Evolutionary conservation across 2,329 filamentous ascomycete species (phyloP).

Genomic region (Pseudopyricularia javanii): DNA sequence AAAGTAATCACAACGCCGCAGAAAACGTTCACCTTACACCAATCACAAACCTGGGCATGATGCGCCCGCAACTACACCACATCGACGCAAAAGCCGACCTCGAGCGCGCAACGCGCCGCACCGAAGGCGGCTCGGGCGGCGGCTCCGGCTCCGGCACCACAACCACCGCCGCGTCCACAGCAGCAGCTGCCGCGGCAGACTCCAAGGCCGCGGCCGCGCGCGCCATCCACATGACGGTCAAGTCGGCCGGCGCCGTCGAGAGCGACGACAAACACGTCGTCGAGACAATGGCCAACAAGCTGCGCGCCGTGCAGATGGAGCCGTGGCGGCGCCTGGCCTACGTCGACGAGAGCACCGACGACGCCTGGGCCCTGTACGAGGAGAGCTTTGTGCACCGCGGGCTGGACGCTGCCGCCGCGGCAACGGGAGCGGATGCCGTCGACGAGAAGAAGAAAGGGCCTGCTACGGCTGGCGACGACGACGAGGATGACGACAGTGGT

Average conservation of each 20-base stretch:
- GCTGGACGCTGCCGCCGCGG: conserved; percentile 2
- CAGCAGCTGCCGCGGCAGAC: conserved; percentile 22
- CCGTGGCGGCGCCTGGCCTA: conserved; percentile 70
- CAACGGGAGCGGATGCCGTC: conserved; percentile 10
- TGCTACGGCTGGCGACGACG: conserved; percentile 3
- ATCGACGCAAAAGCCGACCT: conserved; percentile 74
- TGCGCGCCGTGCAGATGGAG: conserved; percentile 71
- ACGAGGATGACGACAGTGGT: conserved; percentile 5
- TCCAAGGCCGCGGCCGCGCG: conserved; percentile 40
- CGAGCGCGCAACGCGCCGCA: conserved; percentile 28
- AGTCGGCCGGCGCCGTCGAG: conserved; percentile 48
- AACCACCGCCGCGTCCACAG: conserved; percentile 9
- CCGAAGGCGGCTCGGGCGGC: conserved; percentile 8
- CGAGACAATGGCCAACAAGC: conserved; percentile 62
- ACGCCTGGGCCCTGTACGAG: conserved; percentile 65
- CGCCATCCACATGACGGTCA: conserved; percentile 78
- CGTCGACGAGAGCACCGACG: conserved; percentile 66
- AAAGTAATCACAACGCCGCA: conserved; percentile 16
- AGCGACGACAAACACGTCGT: conserved; percentile 50
- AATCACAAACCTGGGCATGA: conserved; percentile 70
- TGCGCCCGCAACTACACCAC: conserved; percentile 87
- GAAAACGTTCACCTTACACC: conserved; percentile 80
- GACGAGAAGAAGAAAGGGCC: conserved; percentile 14
- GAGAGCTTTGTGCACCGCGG: conserved; percentile 51
- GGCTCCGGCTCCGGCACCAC: conserved; percentile 16